Evolutionary conservation across 148 eudicot genomes (phyloP).

Genomic region (Nepenthes gracilis): DNA sequence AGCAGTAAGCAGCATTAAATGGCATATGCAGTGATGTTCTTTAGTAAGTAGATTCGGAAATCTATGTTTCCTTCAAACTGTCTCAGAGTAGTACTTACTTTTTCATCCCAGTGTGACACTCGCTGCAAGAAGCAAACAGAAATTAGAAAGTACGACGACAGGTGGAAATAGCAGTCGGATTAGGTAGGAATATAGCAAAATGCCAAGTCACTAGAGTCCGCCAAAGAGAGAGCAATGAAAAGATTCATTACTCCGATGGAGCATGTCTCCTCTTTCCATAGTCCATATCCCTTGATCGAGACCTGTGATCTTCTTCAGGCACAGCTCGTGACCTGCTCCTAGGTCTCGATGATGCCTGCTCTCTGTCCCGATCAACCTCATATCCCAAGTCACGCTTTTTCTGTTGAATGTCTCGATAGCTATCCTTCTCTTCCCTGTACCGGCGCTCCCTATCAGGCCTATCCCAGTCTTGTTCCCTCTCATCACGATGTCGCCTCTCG

Average conservation of each 20-base stretch:
- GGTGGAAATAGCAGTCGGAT: neutral
- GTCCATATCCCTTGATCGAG: constrained; percentile 73
- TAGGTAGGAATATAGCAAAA: neutral
- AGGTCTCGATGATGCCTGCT: constrained; percentile 67
- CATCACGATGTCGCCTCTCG: constrained; percentile 70
- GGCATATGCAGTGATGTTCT: constrained; percentile 15
- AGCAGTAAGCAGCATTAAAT: constrained; percentile 5
- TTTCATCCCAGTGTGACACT: neutral
- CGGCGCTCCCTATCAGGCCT: constrained; percentile 58
- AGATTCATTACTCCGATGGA: constrained; percentile 37
- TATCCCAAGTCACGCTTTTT: constrained; percentile 51
- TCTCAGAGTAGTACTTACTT: neutral
- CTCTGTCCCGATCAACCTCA: constrained; percentile 80
- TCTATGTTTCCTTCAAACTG: constrained; percentile 2
- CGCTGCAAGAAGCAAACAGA: neutral
- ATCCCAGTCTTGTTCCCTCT: constrained; percentile 61
- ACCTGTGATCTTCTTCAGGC: constrained; percentile 66
- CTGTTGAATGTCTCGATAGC: constrained; percentile 47
- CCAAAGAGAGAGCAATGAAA: constrained; percentile 6
- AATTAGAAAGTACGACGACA: neutral
- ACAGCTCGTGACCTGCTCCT: constrained; percentile 67
- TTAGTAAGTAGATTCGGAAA: constrained; percentile 14
- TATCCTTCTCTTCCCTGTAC: constrained; percentile 69
- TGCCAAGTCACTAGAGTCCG: neutral
- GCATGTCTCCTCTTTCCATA: constrained; percentile 81